Base-by-base conservation (phyloP, 176 grass and related monocot genomes). In the Carex kokanica region DNA sequence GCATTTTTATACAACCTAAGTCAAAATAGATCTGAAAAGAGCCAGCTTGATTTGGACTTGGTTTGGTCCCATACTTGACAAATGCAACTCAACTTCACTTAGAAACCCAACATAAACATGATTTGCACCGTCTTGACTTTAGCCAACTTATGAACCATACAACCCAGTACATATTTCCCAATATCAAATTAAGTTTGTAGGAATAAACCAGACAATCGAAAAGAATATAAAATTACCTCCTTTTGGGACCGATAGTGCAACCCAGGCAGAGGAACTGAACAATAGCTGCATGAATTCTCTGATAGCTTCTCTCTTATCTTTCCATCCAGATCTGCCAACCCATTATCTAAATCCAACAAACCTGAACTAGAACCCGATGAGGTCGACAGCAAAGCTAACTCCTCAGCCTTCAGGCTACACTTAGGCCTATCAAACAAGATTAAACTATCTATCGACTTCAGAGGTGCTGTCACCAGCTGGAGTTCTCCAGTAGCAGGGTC, bases 381-480 rank as follows among this genome's bases (percentile, higher is more conserved):
- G 13, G 87, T 38, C 3, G 81, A 53, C 63, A 94, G 72, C 2
- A 63, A 83, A 85, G 84, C 81, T 74, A 93, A 58, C 57, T 90
- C 89, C 25, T 98, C 95, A 2, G 20, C 18, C 57, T 88, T 87
- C 47, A 94, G 81, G 62, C 88, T 91, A 83, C 95, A 98, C 78
- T 98, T 98, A 59, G 95, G 95, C 60, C 89, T 88, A 64, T 95
- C 92, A 88, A 98, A 98, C 69, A 91, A 91, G 78, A 98, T 84
- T 55, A 98, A 85, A 64, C 92, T 92, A 91, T 98, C 95, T 14
- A 98, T 93, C 9, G 92, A 95, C 84, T 92, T 95, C 78, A 98
- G 18, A 1, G 92, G 89, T 3, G 86, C 82, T 32, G 95, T 93
- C 78, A 91, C 84, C 79, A 98, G 52, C 14, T 95, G 88, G 51